These are phyloP conservation scores for Tetracladium marchalianum DNA, from an alignment of 495 filamentous ascomycete species.

Conservation along the genomic window DNA sequence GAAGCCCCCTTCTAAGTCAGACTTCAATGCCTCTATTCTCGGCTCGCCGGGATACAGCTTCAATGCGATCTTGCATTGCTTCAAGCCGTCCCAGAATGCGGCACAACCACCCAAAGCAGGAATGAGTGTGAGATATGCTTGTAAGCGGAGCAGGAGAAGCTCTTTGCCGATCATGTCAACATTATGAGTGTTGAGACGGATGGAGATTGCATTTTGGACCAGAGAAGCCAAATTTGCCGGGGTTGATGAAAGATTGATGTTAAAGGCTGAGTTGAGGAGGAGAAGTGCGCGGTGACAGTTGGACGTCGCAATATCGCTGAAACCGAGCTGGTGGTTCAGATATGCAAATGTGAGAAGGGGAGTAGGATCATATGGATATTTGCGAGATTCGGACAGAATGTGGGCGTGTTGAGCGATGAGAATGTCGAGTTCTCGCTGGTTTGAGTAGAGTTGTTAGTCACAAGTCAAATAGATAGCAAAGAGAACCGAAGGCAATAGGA, in stretches of 20 bases:
- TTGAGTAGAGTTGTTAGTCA: neutral
- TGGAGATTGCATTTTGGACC: neutral
- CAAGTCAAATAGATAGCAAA: neutral
- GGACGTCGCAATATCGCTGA: slow-evolving; percentile 6
- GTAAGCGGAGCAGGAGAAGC: neutral
- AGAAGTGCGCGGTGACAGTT: slow-evolving; percentile 5
- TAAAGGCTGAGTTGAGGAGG: slow-evolving; percentile 1
- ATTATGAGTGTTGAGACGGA: neutral
- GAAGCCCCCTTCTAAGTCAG: slow-evolving; percentile 1
- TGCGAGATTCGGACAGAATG: neutral
- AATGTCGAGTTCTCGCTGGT: neutral
- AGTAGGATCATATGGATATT: slow-evolving; percentile 5
- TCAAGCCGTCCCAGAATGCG: slow-evolving; percentile 12
- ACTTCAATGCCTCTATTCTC: neutral
- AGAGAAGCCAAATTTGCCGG: neutral
- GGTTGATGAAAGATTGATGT: neutral
- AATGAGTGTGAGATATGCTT: slow-evolving; percentile 6
- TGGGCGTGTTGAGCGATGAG: neutral
- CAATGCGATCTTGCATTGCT: slow-evolving; percentile 8
- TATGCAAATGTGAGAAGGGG: neutral
- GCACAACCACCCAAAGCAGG: slow-evolving; percentile 2
- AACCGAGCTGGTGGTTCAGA: slow-evolving; percentile 7
- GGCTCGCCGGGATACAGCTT: slow-evolving; percentile 7
- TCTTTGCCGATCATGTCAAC: slow-evolving; percentile 5
- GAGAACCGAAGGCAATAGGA: neutral